Evolutionary conservation across 2,329 filamentous ascomycete genomes (phyloP).

Genomic region (Penicillium sumatraense): DNA sequence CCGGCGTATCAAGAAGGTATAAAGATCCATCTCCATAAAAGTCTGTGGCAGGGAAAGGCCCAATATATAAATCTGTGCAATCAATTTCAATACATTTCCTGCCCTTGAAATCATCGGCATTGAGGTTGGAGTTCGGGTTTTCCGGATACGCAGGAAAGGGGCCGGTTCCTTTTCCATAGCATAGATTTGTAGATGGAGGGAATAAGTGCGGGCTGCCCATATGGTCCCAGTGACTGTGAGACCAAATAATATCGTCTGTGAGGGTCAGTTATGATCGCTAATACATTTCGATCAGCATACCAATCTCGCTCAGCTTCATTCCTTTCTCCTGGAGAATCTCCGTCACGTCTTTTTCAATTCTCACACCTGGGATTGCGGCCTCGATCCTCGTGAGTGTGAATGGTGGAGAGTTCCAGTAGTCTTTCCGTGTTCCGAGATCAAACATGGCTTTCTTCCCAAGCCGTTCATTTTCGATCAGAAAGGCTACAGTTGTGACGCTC

Average conservation of each 20-base stretch:
- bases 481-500: constrained; percentile 24
- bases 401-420: constrained; percentile 29
- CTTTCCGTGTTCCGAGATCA: constrained; percentile 30
- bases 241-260: constrained; percentile 10
- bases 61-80: constrained; percentile 24
- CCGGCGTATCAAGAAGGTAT: constrained; percentile 52
- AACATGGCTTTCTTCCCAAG: constrained; percentile 28
- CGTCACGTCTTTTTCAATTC: constrained; percentile 24
- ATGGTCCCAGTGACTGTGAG: constrained; percentile 37
- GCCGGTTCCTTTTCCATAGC: constrained; percentile 10
- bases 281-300: background rate
- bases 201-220: constrained; percentile 32
- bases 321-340: constrained; percentile 24
- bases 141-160: constrained; percentile 24
- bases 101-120: constrained; percentile 18
- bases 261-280: background rate
- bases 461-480: constrained; percentile 28
- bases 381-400: constrained; percentile 11
- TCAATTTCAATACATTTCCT: constrained; percentile 25
- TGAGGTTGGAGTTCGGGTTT: constrained; percentile 24
- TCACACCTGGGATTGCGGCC: constrained; percentile 6
- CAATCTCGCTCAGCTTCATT: constrained; percentile 11
- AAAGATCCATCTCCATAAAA: constrained; percentile 63
- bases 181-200: constrained; percentile 20
- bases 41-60: constrained; percentile 47